phyloP scores from a whole-genome alignment of 805 yeast species.

The Barnettozyma siamensis region DNA sequence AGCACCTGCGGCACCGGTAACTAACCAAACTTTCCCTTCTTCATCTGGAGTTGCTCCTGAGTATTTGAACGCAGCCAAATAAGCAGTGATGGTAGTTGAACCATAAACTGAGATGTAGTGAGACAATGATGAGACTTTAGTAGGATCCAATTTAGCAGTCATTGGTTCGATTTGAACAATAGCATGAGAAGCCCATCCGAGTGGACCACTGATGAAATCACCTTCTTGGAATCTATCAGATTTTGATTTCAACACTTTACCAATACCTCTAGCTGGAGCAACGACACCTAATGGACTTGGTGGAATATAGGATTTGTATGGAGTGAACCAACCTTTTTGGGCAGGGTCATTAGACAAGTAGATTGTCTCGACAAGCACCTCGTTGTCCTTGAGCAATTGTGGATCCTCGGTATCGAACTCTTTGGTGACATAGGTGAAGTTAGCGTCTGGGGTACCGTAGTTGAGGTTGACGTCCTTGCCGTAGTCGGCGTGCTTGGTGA shows the following conservation, averaged over 20 bases:
- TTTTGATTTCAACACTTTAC: conserved; percentile 43
- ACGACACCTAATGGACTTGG: conserved; percentile 36
- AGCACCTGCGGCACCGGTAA: conserved; percentile 72
- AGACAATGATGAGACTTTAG: conserved; percentile 27
- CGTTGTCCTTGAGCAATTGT: conserved; percentile 29
- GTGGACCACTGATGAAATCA: conserved; percentile 34
- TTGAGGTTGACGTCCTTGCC: conserved; percentile 24
- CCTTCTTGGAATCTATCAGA: conserved; percentile 36
- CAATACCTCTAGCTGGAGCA: conserved; percentile 48
- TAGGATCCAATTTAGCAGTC: conserved; percentile 13
- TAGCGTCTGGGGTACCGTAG: conserved; percentile 21
- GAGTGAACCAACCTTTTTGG: conserved; percentile 49
- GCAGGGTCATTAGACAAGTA: conserved; percentile 58
- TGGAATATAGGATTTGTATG: conserved; percentile 27
- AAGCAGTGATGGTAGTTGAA: conserved; percentile 56
- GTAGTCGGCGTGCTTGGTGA: conserved; percentile 24
- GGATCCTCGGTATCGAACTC: conserved; percentile 17
- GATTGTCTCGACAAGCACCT: conserved; percentile 38
- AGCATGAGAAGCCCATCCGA: conserved; percentile 45
- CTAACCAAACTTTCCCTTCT: conserved; percentile 39
- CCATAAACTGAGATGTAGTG: conserved; percentile 48
- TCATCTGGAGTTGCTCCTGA: conserved; percentile 39
- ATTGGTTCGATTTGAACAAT: conserved; percentile 25
- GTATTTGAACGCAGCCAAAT: conserved; percentile 45
- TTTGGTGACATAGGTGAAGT: conserved; percentile 24